These are phyloP conservation scores for Talaromyces sp. DNA, from an alignment of 2,329 filamentous ascomycete genomes.

Conservation along the genomic window DNA sequence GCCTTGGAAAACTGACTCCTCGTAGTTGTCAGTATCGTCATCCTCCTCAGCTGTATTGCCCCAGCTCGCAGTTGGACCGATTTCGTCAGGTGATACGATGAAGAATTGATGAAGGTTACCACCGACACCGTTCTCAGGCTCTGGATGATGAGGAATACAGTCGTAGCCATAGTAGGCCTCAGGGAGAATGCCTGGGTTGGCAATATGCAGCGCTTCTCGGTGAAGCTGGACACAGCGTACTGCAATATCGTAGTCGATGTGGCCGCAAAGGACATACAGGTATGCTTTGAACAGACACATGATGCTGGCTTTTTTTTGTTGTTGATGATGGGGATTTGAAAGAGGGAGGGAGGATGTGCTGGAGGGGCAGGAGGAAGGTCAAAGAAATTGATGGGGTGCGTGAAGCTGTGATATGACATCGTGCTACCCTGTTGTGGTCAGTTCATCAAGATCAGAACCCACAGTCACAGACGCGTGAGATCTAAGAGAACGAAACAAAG, in stretches of 20 bases:
- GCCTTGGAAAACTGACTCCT: neutral
- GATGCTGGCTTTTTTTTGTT: neutral
- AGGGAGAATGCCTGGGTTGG: neutral
- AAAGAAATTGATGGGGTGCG: neutral
- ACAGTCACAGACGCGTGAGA: neutral
- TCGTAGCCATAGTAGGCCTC: neutral
- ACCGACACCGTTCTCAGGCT: neutral
- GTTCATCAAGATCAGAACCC: neutral
- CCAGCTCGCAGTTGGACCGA: neutral
- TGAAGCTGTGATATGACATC: neutral
- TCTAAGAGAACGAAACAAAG: neutral
- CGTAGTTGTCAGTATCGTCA: too few relatives aligned
- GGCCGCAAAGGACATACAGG: neutral
- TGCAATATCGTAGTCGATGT: neutral
- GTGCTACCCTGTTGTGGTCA: neutral
- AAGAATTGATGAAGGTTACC: neutral
- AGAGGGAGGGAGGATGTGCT: neutral
- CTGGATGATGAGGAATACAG: neutral
- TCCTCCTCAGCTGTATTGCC: neutral
- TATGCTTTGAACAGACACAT: constrained; percentile 3
- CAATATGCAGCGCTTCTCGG: neutral
- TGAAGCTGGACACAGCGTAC: neutral
- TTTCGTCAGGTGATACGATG: neutral
- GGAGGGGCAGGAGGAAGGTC: neutral
- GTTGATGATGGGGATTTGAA: neutral